Conservation (phyloP, 495 filamentous ascomycete genomes). For the Aspergillus nidulans region DNA sequence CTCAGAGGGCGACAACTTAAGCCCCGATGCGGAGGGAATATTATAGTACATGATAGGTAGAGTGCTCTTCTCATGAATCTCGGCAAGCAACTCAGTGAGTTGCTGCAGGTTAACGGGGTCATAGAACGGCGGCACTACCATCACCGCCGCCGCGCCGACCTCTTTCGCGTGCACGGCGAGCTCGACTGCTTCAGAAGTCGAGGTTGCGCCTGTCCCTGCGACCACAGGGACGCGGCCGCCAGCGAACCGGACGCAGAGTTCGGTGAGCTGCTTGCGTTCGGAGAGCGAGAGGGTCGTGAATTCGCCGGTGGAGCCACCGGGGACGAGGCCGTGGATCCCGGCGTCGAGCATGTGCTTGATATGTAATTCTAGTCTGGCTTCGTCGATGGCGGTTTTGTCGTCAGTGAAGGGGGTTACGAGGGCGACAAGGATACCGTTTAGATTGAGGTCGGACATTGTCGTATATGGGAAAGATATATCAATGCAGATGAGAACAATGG, state of each 20-base stretch:
- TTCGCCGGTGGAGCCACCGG: slow-evolving; percentile 37
- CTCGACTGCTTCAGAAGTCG: slow-evolving; percentile 29
- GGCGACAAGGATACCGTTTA: slow-evolving; percentile 34
- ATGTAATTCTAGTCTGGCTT: slow-evolving; percentile 28
- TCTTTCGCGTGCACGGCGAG: slow-evolving; percentile 29
- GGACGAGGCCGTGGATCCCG: slow-evolving; percentile 37
- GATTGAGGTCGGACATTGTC: too few species aligned
- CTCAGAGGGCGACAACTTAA: slow-evolving; percentile 24
- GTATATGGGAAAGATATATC: too few species aligned
- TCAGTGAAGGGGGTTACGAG: slow-evolving; percentile 38
- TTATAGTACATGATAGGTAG: slow-evolving; percentile 37
- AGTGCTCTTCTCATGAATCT: slow-evolving; percentile 18
- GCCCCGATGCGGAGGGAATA: slow-evolving; percentile 27
- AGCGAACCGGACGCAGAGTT: slow-evolving; percentile 33
- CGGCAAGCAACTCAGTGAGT: slow-evolving; percentile 27
- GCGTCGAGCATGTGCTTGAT: slow-evolving; percentile 32
- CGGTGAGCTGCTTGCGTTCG: slow-evolving; percentile 37
- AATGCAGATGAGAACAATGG: too few species aligned
- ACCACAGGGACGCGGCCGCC: slow-evolving; percentile 34
- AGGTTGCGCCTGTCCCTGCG: slow-evolving; percentile 27
- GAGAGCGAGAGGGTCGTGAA: slow-evolving; percentile 29
- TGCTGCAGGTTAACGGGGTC: slow-evolving; percentile 29
- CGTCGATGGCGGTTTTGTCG: slow-evolving; percentile 29
- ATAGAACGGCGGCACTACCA: slow-evolving; percentile 41
- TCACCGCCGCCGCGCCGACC: slow-evolving; percentile 29